A percentile compares a stretch with the other conserved stretches of the same genome.
Evolutionary conservation across 1,139 yeast species (phyloP).

Genomic region (Casaregolazyma suthepensis): DNA sequence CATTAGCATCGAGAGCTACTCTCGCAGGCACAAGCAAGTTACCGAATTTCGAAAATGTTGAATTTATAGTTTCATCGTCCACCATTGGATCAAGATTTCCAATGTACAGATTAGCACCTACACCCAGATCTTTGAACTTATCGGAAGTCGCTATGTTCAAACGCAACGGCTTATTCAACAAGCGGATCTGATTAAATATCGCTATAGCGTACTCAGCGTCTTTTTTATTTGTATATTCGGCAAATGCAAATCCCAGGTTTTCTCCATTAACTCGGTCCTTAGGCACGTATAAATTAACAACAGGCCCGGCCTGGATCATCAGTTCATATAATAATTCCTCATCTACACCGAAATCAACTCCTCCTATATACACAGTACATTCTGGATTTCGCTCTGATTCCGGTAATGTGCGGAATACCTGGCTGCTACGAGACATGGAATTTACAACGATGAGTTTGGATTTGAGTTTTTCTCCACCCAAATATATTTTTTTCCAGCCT

Average conservation of each 20-base stretch:
- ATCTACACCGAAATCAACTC: slow-evolving; percentile 66
- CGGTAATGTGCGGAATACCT: slow-evolving; percentile 2
- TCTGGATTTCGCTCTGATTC: slow-evolving; percentile 45
- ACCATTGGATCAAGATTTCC: slow-evolving; percentile 67
- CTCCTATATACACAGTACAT: slow-evolving; percentile 76
- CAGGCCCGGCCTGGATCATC: slow-evolving; percentile 80
- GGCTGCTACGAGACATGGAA: slow-evolving; percentile 5
- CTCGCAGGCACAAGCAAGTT: slow-evolving; percentile 47
- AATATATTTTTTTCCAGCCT: not conserved
- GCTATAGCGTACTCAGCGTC: slow-evolving; percentile 71
- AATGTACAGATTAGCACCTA: slow-evolving; percentile 72
- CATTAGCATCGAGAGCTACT: slow-evolving; percentile 48
- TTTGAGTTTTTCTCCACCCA: slow-evolving; percentile 1
- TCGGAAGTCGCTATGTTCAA: slow-evolving; percentile 47
- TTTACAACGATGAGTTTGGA: not conserved
- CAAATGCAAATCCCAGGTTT: slow-evolving; percentile 87
- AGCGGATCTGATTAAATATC: slow-evolving; percentile 53
- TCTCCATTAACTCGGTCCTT: slow-evolving; percentile 64
- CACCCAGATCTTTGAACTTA: slow-evolving; percentile 37
- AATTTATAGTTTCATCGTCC: slow-evolving; percentile 52
- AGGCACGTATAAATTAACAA: slow-evolving; percentile 65
- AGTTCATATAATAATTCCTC: slow-evolving; percentile 68
- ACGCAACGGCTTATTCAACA: slow-evolving; percentile 60
- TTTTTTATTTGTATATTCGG: slow-evolving; percentile 53
- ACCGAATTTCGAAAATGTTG: slow-evolving; percentile 71